A percentile compares a stretch with the other conserved stretches of the same genome.
Evolutionary conservation across 192 early-diverging fungal species (phyloP).

Genomic region (Pilobolus umbonatus): DNA sequence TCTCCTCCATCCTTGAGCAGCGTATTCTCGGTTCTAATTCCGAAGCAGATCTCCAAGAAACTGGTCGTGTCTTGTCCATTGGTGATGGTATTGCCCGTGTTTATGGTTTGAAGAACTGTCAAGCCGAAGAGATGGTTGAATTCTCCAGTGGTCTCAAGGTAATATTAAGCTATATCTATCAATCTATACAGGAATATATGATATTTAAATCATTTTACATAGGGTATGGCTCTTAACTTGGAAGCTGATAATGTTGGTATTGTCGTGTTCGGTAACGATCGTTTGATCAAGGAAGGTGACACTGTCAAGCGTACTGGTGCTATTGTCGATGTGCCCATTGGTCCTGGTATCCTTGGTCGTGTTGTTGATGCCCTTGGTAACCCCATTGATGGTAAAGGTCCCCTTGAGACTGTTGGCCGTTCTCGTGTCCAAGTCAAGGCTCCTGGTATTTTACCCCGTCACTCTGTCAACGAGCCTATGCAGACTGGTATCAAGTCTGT

Average conservation of each 20-base stretch:
- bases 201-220: background rate
- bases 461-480: conserved; percentile 99
- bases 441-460: conserved; percentile 97
- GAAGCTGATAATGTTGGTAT: conserved; percentile 99
- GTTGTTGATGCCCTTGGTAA: conserved; percentile 98
- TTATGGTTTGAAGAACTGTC: conserved; percentile 94
- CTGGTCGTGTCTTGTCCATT: conserved; percentile 97
- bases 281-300: conserved; percentile 99
- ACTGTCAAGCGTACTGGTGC: conserved; percentile 97
- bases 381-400: conserved; percentile 99
- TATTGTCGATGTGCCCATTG: conserved; percentile 98
- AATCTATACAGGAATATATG: background rate
- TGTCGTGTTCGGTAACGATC: conserved; percentile 99
- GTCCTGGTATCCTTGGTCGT: conserved; percentile 86
- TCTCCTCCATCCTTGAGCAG: conserved; percentile 96
- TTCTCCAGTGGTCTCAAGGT: conserved; percentile 98
- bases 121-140: conserved; percentile 99
- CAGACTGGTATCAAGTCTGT: conserved; percentile 99
- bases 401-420: conserved; percentile 79
- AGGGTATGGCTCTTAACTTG: conserved; percentile 99
- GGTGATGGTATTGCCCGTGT: conserved; percentile 99
- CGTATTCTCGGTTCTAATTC: conserved; percentile 85
- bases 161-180: conserved; percentile 2
- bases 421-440: conserved; percentile 98
- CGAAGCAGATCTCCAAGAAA: conserved; percentile 91